Conservation (phyloP, 768 basidiomycete species). For the Lyophyllum shimeji region DNA sequence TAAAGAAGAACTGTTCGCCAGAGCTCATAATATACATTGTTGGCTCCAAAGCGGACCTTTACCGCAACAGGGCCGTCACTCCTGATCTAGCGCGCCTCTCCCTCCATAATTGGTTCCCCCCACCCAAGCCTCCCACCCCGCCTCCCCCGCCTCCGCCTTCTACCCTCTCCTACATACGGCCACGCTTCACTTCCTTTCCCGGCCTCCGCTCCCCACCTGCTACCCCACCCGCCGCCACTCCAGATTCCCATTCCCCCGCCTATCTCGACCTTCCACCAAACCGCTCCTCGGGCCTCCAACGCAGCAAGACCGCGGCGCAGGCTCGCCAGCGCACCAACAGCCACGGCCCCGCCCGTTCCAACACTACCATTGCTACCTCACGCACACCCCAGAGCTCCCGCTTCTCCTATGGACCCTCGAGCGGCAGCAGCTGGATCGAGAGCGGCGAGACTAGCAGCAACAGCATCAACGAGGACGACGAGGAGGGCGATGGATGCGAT, state of each 20-base stretch:
- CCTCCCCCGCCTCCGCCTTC: conserved; percentile 64
- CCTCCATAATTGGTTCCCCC: conserved; percentile 86
- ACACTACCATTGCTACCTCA: conserved; percentile 40
- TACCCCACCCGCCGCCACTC: conserved; percentile 42
- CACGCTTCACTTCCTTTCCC: conserved; percentile 74
- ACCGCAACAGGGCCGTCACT: conserved; percentile 71
- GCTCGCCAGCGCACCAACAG: conserved; percentile 48
- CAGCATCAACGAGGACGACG: conserved; percentile 67
- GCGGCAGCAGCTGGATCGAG: conserved; percentile 56
- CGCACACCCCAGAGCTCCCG: conserved; percentile 56
- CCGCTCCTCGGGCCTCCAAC: conserved; percentile 51
- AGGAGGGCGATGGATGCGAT: conserved; percentile 47
- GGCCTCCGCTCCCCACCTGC: conserved; percentile 61
- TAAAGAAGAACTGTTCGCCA: conserved; percentile 85
- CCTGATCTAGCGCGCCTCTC: conserved; percentile 82
- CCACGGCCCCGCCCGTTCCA: conserved; percentile 42
- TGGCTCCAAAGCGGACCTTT: conserved; percentile 87
- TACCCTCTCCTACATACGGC: conserved; percentile 74
- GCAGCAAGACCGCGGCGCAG: conserved; percentile 47
- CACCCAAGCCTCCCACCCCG: conserved; percentile 67
- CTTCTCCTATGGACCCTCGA: conserved; percentile 54
- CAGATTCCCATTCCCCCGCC: conserved; percentile 58
- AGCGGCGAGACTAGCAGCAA: conserved; percentile 61
- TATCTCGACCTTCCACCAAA: conserved; percentile 61
- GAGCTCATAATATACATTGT: conserved; percentile 95